A percentile compares a stretch with the other conserved stretches of the same genome.
Evolutionary conservation across 2,329 filamentous ascomycete species (phyloP).

Genomic region (Diaporthe batatas): DNA sequence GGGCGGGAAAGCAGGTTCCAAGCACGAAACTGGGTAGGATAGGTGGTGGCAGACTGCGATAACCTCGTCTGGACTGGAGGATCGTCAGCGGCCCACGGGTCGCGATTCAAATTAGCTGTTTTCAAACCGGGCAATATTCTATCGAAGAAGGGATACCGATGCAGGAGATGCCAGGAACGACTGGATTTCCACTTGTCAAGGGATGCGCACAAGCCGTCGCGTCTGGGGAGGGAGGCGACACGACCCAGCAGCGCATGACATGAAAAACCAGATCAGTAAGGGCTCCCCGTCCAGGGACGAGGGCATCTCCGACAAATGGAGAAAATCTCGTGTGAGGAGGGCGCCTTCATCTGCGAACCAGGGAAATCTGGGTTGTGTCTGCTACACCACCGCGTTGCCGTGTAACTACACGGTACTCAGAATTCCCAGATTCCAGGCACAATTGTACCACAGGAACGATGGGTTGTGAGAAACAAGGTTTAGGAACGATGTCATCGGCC

Average conservation of each 20-base stretch:
- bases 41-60: slow-evolving; percentile 1
- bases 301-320: slow-evolving; percentile 15
- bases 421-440: background rate
- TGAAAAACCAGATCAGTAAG: slow-evolving; percentile 1
- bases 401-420: slow-evolving; percentile 7
- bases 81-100: background rate
- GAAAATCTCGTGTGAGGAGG: slow-evolving; percentile 19
- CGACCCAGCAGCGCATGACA: background rate
- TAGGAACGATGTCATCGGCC: slow-evolving; percentile 35
- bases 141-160: slow-evolving; percentile 23
- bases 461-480: slow-evolving; percentile 21
- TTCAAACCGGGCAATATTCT: slow-evolving; percentile 2
- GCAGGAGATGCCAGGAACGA: slow-evolving; percentile 13
- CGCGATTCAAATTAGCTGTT: slow-evolving; percentile 13
- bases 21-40: background rate
- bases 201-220: background rate
- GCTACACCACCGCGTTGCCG: slow-evolving; percentile 25
- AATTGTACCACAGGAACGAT: background rate
- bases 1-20: slow-evolving; percentile 10
- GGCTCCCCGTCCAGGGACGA: slow-evolving; percentile 21
- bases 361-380: slow-evolving; percentile 1
- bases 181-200: background rate
- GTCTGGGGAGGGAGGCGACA: background rate
- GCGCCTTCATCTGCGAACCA: slow-evolving; percentile 23
- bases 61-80: background rate